phyloP scores from a whole-genome alignment of 805 yeast species.

The Wickerhamiella parazyma region DNA sequence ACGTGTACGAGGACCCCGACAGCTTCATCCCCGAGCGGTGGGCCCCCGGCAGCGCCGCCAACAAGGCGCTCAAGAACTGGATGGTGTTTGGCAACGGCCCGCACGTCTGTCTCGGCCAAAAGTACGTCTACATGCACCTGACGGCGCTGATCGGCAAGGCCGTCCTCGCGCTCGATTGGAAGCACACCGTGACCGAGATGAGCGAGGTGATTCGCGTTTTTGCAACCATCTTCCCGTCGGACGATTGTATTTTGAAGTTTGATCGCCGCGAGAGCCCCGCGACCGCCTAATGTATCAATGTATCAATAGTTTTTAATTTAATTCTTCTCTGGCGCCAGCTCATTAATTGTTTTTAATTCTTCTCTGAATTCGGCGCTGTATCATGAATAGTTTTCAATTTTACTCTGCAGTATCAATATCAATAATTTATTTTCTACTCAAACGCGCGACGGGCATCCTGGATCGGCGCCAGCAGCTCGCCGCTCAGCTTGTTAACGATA shows the following conservation, averaged over 20 bases:
- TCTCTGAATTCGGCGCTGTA: no score
- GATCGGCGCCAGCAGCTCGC: neutral
- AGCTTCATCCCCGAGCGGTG: slow-evolving; percentile 94
- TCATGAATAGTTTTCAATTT: neutral
- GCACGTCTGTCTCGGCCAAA: slow-evolving; percentile 91
- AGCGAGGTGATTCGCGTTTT: slow-evolving; percentile 90
- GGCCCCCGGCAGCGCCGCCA: slow-evolving; percentile 59
- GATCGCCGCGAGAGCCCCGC: slow-evolving; percentile 17
- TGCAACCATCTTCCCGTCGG: slow-evolving; percentile 96
- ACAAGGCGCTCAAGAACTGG: slow-evolving; percentile 77
- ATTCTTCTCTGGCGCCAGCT: no score
- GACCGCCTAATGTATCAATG: no score
- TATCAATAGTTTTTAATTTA: no score
- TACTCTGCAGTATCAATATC: no score
- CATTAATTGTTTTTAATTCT: no score
- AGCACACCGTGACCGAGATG: slow-evolving; percentile 67
- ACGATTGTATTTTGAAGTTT: slow-evolving; percentile 75
- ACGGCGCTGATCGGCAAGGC: slow-evolving; percentile 87
- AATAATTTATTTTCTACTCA: no score
- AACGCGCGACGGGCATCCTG: neutral
- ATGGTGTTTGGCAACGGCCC: slow-evolving; percentile 95
- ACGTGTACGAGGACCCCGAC: slow-evolving; percentile 89
- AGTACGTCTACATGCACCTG: slow-evolving; percentile 80
- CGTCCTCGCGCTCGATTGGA: slow-evolving; percentile 62
- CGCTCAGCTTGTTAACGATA: neutral